Conservation (phyloP, 164 flowering plant species). For the Magnolia sinica region DNA sequence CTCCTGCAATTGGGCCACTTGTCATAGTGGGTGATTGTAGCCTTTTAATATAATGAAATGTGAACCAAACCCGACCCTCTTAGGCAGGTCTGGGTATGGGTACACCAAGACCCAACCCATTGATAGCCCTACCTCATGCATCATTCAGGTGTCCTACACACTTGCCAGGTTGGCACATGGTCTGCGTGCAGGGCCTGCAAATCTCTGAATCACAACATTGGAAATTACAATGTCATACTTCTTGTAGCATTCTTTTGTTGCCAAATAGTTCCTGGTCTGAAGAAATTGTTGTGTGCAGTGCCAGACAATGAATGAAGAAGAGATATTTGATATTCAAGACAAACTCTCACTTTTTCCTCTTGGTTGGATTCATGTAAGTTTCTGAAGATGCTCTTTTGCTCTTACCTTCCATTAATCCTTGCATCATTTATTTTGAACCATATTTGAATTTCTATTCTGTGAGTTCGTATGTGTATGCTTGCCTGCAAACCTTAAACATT, state of each 20-base stretch:
- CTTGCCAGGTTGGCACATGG: background rate
- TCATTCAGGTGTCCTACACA: background rate
- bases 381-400: conserved; percentile 1
- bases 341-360: conserved; percentile 82
- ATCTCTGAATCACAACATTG: background rate
- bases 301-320: conserved; percentile 90
- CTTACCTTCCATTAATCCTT: background rate
- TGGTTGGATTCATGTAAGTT: conserved; percentile 99
- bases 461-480: background rate
- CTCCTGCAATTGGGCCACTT: too few relatives aligned
- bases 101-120: background rate
- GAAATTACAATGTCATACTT: background rate
- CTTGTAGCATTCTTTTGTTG: background rate
- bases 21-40: too few relatives aligned
- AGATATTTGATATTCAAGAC: conserved; percentile 92
- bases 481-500: too few relatives aligned
- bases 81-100: too few relatives aligned
- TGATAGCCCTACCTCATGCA: background rate
- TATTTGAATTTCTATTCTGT: background rate
- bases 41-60: too few relatives aligned
- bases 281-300: conserved; percentile 49
- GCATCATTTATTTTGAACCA: background rate
- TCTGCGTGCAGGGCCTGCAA: background rate
- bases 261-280: background rate
- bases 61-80: too few relatives aligned